Percentiles rank a stretch among this genome's conserved stretches.
These are phyloP conservation scores for Aspergillus panamensis DNA, from an alignment of 495 filamentous ascomycete genomes.

Conservation along the genomic window DNA sequence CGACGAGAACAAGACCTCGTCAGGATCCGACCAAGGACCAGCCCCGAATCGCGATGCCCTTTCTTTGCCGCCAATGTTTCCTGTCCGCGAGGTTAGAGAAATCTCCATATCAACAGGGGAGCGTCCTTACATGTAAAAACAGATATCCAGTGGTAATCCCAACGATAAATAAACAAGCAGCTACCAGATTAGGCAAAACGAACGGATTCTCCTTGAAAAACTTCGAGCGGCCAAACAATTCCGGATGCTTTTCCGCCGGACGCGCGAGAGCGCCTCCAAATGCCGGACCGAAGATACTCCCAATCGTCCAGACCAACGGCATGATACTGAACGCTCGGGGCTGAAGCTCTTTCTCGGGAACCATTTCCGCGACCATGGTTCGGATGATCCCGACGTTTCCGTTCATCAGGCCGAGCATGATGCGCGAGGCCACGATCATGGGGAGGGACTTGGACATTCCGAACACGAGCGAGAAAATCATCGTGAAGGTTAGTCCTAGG, in stretches of 20 bases:
- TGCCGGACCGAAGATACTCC: constrained; percentile 82
- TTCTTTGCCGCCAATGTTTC: constrained; percentile 71
- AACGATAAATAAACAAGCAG: constrained; percentile 64
- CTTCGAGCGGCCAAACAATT: constrained; percentile 59
- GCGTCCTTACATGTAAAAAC: constrained; percentile 54
- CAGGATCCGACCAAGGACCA: constrained; percentile 56
- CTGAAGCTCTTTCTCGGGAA: constrained; percentile 76
- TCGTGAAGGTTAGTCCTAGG: constrained; percentile 64
- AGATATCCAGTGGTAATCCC: constrained; percentile 67
- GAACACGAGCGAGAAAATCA: constrained; percentile 68
- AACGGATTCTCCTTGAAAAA: constrained; percentile 77
- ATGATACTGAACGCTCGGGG: constrained; percentile 80
- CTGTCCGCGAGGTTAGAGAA: constrained; percentile 25
- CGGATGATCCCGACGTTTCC: constrained; percentile 79
- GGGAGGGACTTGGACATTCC: constrained; percentile 70
- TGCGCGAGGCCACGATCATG: constrained; percentile 68
- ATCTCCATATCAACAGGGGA: not conserved
- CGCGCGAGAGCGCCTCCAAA: constrained; percentile 83
- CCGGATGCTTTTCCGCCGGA: constrained; percentile 66
- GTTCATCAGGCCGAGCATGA: constrained; percentile 66
- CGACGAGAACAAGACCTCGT: constrained; percentile 28
- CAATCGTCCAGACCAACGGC: constrained; percentile 77
- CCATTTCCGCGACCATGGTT: constrained; percentile 80
- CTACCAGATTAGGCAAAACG: constrained; percentile 75
- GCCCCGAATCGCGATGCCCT: constrained; percentile 62